Percentiles rank a stretch among this genome's conserved stretches.
phyloP scores from a whole-genome alignment of 441 rosid species.

The Gossypium lobatum region DNA sequence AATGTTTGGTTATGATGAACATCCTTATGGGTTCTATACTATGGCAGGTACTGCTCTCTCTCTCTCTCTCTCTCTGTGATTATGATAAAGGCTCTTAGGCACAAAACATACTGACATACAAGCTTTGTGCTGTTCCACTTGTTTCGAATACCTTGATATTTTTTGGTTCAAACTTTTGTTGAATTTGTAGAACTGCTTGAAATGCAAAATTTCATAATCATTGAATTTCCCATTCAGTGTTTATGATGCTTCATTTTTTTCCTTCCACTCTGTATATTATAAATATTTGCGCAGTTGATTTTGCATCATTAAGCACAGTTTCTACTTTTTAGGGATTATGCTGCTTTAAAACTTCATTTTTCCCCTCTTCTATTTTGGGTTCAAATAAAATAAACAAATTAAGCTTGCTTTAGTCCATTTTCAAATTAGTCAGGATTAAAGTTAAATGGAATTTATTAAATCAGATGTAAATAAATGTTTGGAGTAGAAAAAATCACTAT shows the following conservation, averaged over 20 bases:
- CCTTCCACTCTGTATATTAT: neutral
- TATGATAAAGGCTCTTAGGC: neutral
- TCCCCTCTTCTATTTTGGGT: neutral
- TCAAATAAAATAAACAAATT: neutral
- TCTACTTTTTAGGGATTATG: neutral
- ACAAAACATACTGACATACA: neutral
- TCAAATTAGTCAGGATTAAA: neutral
- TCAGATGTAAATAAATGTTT: neutral
- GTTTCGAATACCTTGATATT: neutral
- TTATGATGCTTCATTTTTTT: neutral
- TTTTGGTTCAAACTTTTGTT: neutral
- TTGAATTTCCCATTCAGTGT: neutral
- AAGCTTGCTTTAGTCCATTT: neutral
- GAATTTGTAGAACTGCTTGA: neutral
- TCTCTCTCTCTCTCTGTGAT: neutral
- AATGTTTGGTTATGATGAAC: slow-evolving; percentile 98
- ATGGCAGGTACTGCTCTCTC: slow-evolving; percentile 65
- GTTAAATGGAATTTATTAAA: neutral
- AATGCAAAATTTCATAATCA: neutral
- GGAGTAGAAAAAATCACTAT: neutral
- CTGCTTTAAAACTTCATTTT: neutral
- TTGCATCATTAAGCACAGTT: neutral
- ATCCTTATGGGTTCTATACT: slow-evolving; percentile 95
- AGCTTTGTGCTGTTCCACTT: slow-evolving; percentile 1
- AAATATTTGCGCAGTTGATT: neutral